Percentiles rank a stretch among this genome's conserved stretches.
Conservation (phyloP, 805 yeast genomes). For the Myxozyma nipponensis region DNA sequence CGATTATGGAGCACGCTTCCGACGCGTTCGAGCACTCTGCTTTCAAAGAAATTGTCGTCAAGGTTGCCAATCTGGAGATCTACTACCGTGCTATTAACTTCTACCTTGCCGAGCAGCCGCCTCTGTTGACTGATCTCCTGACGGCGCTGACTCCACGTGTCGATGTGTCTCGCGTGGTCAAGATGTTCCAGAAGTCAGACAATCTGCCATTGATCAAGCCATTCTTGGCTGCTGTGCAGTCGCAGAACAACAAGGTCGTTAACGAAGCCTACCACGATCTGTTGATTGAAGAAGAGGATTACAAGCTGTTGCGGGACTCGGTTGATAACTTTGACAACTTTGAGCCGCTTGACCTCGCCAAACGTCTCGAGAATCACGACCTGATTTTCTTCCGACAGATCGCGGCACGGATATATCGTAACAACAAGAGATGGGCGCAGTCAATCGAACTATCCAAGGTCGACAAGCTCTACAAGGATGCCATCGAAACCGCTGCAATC, state of each 20-base stretch:
- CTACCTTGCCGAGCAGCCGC: conserved; percentile 88
- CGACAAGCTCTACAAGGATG: conserved; percentile 92
- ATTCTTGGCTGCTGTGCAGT: conserved; percentile 85
- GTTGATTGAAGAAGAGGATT: conserved; percentile 93
- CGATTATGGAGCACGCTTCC: conserved; percentile 93
- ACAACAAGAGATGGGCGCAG: conserved; percentile 89
- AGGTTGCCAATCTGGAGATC: conserved; percentile 93
- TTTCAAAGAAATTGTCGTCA: conserved; percentile 90
- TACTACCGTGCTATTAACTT: conserved; percentile 96
- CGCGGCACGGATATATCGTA: conserved; percentile 89
- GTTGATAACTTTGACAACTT: conserved; percentile 88
- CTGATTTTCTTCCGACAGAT: conserved; percentile 91
- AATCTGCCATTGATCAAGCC: conserved; percentile 95
- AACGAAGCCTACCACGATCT: conserved; percentile 94
- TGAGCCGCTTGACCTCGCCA: conserved; percentile 88
- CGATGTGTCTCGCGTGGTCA: conserved; percentile 84
- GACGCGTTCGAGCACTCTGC: conserved; percentile 90
- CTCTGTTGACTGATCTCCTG: conserved; percentile 79
- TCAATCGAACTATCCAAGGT: conserved; percentile 82
- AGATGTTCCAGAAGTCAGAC: conserved; percentile 91
- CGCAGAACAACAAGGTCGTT: conserved; percentile 84
- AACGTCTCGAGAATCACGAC: conserved; percentile 86
- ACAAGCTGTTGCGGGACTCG: conserved; percentile 79
- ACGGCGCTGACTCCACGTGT: conserved; percentile 81
- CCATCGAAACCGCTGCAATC: conserved; percentile 84